A percentile compares a stretch with the other conserved stretches of the same genome.
Evolutionary conservation across 2,329 filamentous ascomycete species (phyloP).

Genomic region (Alternaria arborescens): DNA sequence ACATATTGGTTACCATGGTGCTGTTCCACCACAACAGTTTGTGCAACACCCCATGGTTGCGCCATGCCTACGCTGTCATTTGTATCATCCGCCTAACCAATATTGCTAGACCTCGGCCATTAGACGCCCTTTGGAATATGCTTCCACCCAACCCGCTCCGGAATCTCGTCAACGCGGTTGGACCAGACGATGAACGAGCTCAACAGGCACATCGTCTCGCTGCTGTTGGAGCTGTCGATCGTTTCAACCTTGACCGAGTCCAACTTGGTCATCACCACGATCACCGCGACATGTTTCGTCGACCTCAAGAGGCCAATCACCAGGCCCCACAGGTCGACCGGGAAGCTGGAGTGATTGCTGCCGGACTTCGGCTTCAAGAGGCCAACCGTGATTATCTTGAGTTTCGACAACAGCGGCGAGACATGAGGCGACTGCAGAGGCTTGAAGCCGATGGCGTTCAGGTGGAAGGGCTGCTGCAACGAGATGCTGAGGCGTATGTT

Average conservation of each 20-base stretch:
- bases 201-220: not conserved
- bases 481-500: not conserved
- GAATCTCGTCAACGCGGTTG: not conserved
- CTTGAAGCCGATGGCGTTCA: not conserved
- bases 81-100: constrained; percentile 20
- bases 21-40: constrained; percentile 4
- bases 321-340: not conserved
- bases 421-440: not conserved
- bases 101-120: constrained; percentile 13
- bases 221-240: not conserved
- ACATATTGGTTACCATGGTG: constrained; percentile 5
- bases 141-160: not conserved
- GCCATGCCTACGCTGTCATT: constrained; percentile 14
- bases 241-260: not conserved
- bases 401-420: not conserved
- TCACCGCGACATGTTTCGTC: not conserved
- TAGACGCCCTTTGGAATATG: not conserved
- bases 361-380: not conserved
- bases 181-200: not conserved
- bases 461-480: not conserved
- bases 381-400: not conserved
- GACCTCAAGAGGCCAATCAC: not conserved
- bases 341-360: not conserved
- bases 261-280: not conserved
- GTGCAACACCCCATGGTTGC: constrained; percentile 1